Evolutionary conservation across 495 filamentous ascomycete genomes (phyloP).

Genomic region (Podospora sp.): DNA sequence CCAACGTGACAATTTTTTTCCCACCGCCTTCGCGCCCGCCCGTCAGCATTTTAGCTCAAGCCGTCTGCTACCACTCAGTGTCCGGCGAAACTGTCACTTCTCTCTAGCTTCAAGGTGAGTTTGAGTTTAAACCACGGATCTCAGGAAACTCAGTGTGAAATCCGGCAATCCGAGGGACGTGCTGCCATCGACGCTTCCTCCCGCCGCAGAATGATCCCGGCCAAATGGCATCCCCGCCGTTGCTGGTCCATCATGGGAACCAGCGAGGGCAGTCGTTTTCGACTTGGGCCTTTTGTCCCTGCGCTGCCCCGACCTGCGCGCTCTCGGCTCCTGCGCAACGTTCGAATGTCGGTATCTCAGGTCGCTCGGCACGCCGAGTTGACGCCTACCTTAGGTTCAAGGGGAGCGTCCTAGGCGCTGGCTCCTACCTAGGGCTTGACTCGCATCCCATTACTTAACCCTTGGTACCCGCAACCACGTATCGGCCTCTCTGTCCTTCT

Average conservation of each 20-base stretch:
- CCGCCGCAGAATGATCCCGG: background rate
- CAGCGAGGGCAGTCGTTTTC: background rate
- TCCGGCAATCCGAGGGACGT: constrained; percentile 20
- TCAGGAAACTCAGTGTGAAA: constrained; percentile 24
- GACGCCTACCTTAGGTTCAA: background rate
- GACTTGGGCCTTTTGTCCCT: background rate
- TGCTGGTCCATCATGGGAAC: background rate
- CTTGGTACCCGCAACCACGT: background rate
- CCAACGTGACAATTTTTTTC: constrained; percentile 8
- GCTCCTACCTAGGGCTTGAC: constrained; percentile 9
- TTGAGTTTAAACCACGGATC: constrained; percentile 22
- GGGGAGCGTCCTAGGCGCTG: background rate
- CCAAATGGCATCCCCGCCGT: background rate
- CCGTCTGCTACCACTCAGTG: background rate
- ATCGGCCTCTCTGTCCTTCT: constrained; percentile 5
- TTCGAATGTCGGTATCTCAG: background rate
- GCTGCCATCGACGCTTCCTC: constrained; percentile 7
- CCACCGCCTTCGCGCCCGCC: constrained; percentile 11
- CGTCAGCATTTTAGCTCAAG: too few species aligned
- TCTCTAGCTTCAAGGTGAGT: constrained; percentile 23
- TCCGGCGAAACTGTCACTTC: background rate
- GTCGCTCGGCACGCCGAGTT: constrained; percentile 4
- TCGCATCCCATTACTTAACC: constrained; percentile 3
- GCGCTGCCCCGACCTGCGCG: background rate
- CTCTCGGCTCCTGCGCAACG: background rate